Evolutionary conservation across 2,329 filamentous ascomycete species (phyloP).

Genomic region (Exophiala lecanii-corni): DNA sequence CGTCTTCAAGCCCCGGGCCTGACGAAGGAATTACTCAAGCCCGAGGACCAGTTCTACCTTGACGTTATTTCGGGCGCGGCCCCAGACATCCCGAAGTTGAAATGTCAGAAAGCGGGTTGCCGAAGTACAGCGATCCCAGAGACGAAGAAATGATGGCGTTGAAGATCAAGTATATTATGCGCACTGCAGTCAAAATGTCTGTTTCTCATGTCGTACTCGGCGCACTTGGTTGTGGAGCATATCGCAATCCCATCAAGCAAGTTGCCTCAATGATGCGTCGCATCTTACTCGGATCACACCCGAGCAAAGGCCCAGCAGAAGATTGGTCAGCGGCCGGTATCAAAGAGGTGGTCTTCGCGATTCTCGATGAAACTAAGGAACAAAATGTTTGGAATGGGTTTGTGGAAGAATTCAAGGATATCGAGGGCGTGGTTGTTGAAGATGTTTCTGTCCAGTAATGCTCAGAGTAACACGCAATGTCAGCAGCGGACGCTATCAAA

Average conservation of each 20-base stretch:
- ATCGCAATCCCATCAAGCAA: slow-evolving; percentile 12
- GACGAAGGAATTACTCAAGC: slow-evolving; percentile 1
- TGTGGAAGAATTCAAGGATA: neutral
- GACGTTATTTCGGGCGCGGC: slow-evolving; percentile 14
- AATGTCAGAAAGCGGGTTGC: slow-evolving; percentile 2
- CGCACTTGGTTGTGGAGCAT: slow-evolving; percentile 18
- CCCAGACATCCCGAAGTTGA: slow-evolving; percentile 10
- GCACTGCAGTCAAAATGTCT: slow-evolving; percentile 8
- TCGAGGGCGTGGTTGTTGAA: slow-evolving; percentile 1
- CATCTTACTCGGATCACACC: neutral
- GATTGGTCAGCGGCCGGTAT: slow-evolving; percentile 1
- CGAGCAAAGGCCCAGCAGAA: neutral
- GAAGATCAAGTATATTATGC: slow-evolving; percentile 15
- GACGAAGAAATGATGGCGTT: slow-evolving; percentile 7
- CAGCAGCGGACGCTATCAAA: no score
- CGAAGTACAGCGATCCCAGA: slow-evolving; percentile 10
- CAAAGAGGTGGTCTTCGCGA: neutral
- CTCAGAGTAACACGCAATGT: no score
- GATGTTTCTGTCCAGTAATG: no score
- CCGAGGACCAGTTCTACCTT: slow-evolving; percentile 12
- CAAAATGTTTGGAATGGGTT: slow-evolving; percentile 2
- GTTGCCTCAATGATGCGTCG: slow-evolving; percentile 7
- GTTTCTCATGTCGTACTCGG: slow-evolving; percentile 13
- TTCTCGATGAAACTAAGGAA: neutral
- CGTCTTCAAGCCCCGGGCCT: slow-evolving; percentile 7